Conservation (phyloP, 805 yeast species). For the Pichia ethanolica region DNA sequence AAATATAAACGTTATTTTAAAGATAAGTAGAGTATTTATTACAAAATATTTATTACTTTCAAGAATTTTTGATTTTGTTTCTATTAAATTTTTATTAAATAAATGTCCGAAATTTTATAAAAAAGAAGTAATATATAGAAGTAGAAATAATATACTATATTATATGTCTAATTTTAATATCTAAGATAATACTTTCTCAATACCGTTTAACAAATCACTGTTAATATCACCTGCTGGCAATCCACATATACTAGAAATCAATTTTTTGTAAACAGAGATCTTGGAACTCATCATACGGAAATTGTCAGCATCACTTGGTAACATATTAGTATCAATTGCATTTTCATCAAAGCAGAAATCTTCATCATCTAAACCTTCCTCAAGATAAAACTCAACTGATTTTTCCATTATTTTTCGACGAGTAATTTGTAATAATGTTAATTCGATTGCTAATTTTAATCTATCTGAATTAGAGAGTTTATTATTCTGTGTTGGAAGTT, state of each 20-base stretch:
- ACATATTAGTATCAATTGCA: slow-evolving; percentile 9
- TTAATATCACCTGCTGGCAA: slow-evolving; percentile 73
- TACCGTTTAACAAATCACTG: slow-evolving; percentile 70
- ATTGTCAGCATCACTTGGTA: background rate
- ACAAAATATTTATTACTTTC: background rate
- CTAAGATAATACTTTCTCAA: slow-evolving; percentile 33
- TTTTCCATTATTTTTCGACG: slow-evolving; percentile 23
- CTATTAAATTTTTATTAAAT: background rate
- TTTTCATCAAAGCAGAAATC: slow-evolving; percentile 9
- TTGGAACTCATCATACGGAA: slow-evolving; percentile 31
- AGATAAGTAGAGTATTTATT: too few relatives aligned
- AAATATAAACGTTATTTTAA: too few relatives aligned
- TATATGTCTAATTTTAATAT: background rate
- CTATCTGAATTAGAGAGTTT: slow-evolving; percentile 4
- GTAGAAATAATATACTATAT: too few relatives aligned
- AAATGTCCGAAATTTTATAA: too few relatives aligned
- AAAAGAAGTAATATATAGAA: too few relatives aligned
- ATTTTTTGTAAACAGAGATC: slow-evolving; percentile 48
- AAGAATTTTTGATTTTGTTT: background rate
- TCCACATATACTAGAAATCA: slow-evolving; percentile 73
- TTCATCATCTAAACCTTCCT: slow-evolving; percentile 2
- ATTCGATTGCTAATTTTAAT: slow-evolving; percentile 28
- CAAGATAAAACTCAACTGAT: background rate
- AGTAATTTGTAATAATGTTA: slow-evolving; percentile 34
- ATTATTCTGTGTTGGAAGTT: background rate